Evolutionary conservation across 2,329 filamentous ascomycete species (phyloP), one percentile per base, ranked within the genome.

Genomic region (Fusarium heterosporum): DNA sequence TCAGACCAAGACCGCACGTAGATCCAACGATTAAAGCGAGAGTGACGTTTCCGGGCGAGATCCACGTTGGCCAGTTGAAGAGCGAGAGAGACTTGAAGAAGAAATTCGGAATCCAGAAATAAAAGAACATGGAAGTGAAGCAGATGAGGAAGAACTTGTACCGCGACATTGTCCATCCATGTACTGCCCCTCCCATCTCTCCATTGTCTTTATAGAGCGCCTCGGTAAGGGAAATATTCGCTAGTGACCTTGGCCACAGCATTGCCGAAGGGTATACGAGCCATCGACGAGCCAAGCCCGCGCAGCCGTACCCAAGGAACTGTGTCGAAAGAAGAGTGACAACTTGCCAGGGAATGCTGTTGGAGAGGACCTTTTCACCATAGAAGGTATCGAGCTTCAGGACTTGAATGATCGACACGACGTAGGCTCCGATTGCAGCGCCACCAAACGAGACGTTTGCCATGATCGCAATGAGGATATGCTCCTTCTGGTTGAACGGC

Each of bases 381-480:
- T 82, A 84, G 64, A 80, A 85, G 14, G 73, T 70, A 7, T 80
- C 77, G 7, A 83, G 72, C 36, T 79, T 79, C 55, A 84, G 79
- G 4, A 80, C 78, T 77, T 81, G 82, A 41, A 83, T 78, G 40
- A 84, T 81, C 50, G 78, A 77, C 62, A 72, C 79, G 4, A 83
- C 80, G 66, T 83, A 84, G 0, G 82, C 80, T 4, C 77, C 74
- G 25, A 77, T 76, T 40, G 60, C 48, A 46, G 56, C 55, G 1
- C 71, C 68, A 2, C 56, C 66, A 45, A 77, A 81, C 1, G 79
- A 78, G 0, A 83, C 83, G 70, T 87, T 87, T 30, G 87, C 83
- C 82, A 85, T 85, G 60, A 85, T 82, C n/a, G 81, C 81, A 45
- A 86, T 81, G 6, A 87, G 72, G 68, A 84, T 79, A 66, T 87